These are phyloP conservation scores for Flaveria brownii DNA, from an alignment of 129 eudicot genomes.

Conservation along the genomic window DNA sequence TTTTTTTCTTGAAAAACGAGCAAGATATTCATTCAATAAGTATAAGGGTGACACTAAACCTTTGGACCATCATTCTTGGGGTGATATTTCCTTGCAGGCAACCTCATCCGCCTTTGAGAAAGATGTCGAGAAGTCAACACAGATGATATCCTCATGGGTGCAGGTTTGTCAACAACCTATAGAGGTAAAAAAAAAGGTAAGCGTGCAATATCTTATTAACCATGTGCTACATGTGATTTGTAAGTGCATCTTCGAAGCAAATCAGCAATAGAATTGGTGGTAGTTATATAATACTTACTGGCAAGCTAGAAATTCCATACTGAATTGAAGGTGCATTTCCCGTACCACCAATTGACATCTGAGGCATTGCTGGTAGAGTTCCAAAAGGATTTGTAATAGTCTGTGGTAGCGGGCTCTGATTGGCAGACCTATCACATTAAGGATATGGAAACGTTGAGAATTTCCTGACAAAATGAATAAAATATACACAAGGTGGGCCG, in stretches of 20 bases:
- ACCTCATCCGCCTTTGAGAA: constrained; percentile 79
- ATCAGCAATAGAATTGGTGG: neutral
- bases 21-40: neutral
- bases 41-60: constrained; percentile 38
- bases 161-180: constrained; percentile 97
- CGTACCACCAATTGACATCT: constrained; percentile 73
- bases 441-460: neutral
- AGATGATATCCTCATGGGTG: constrained; percentile 76
- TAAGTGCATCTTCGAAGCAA: neutral
- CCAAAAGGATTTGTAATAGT: constrained; percentile 85
- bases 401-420: constrained; percentile 60
- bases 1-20: neutral
- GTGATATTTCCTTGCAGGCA: constrained; percentile 90
- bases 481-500: neutral
- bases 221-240: neutral
- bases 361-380: constrained; percentile 92
- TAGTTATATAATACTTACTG: constrained; percentile 50
- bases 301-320: constrained; percentile 95
- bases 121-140: constrained; percentile 87
- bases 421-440: constrained; percentile 49
- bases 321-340: constrained; percentile 89
- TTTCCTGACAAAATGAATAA: neutral
- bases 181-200: neutral
- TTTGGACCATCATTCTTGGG: constrained; percentile 74
- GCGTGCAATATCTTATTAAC: neutral